phyloP scores from a whole-genome alignment of 1,139 yeast genomes.

The Yamadazyma friedrichii region DNA sequence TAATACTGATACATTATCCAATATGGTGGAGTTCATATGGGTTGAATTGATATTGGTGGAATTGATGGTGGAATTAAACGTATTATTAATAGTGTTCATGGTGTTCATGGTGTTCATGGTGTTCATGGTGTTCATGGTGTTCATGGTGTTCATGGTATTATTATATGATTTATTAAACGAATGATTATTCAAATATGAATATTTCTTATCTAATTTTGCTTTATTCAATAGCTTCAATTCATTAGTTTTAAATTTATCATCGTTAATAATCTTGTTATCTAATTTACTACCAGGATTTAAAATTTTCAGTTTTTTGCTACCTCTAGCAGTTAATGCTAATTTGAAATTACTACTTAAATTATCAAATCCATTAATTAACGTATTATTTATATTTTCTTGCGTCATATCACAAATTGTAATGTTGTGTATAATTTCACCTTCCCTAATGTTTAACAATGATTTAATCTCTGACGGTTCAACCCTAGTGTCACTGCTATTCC shows the following conservation, averaged over 20 bases:
- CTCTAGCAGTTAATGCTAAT: constrained; percentile 34
- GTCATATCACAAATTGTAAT: neutral
- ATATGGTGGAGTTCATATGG: constrained; percentile 3
- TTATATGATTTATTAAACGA: constrained; percentile 13
- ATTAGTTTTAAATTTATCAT: constrained; percentile 20
- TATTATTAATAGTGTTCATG: constrained; percentile 3
- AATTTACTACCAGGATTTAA: neutral
- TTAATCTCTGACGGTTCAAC: constrained; percentile 19
- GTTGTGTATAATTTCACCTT: constrained; percentile 5
- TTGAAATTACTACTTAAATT: constrained; percentile 23
- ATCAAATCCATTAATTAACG: constrained; percentile 25
- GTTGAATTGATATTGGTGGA: neutral
- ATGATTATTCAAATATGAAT: constrained; percentile 37
- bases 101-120: neutral
- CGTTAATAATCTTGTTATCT: constrained; percentile 5
- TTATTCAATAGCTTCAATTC: constrained; percentile 28
- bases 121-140: constrained; percentile 1
- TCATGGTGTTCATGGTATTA: neutral
- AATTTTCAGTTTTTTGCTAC: constrained; percentile 19
- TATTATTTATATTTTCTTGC: constrained; percentile 24
- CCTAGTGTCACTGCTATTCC: constrained; percentile 32
- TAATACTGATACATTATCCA: constrained; percentile 21
- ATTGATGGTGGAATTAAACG: constrained; percentile 2
- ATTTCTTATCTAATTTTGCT: constrained; percentile 31
- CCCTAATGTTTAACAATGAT: constrained; percentile 17